Evolutionary conservation across 768 basidiomycete genomes (phyloP), one percentile per base, ranked within the genome.

Genomic region (Mycena kentingensis): DNA sequence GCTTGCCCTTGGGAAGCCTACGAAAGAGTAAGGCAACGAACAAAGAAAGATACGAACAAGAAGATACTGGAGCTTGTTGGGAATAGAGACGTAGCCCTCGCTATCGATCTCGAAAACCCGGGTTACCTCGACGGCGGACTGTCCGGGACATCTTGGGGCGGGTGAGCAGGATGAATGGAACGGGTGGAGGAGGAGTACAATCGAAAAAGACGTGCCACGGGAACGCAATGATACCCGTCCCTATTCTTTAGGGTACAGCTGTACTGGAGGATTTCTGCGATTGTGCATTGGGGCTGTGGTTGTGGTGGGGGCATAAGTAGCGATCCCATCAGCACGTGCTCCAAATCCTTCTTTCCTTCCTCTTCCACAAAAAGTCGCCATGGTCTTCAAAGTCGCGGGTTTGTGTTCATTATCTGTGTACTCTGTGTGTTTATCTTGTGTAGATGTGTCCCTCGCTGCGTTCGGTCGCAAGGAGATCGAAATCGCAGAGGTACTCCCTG

Each of bases 381-480:
- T 92, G 90, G 81, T 84, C 63, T 93, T 79, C 89, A 93, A 96
- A 74, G 93, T 96, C 64, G 85, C 93, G 73, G 90, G 90, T 90
- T 66, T 55, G 77, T 48, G 34, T 31, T 47, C 26, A 49, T 34
- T 24, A 16, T 34, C 13, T 25, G 22, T 35, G 24, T 29, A 21
- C 27, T 49, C 47, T 52, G 56, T n/a, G 54, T 58, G 65, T 24
- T 52, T 28, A 27, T 15, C 34, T 35, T 28, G 49, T 46, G 10
- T 38, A 92, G 93, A 93, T 69, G 78, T 96, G 66, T 98, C 95
- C 65, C 91, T 99, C 69, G 97, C 97, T 69, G 96, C 96, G 55
- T 99, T 98, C 76, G 93, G 96, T 74, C 93, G 96, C 80, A 99
- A 99, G 80, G 96, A 99, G 79, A 92, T 99, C 65, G 88, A 96